Base-by-base conservation (phyloP, 176 grass and related monocot species). In the Cocos nucifera region DNA sequence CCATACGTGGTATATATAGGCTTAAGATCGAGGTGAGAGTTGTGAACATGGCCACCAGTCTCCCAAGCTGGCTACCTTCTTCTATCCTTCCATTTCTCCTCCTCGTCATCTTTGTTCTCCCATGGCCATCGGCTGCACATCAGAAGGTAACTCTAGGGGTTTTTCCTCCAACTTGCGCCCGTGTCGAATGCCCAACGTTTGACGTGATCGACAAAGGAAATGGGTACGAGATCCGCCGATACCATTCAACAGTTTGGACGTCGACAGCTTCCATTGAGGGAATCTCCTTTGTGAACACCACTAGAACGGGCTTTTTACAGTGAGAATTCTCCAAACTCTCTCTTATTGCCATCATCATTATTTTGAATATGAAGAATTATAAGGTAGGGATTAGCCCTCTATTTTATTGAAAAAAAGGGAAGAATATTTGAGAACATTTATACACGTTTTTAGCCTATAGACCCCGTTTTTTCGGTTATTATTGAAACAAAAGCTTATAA, bases 121-220 rank as follows among this genome's bases (percentile, higher is more conserved):
- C 61, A 48, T 19, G 67, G 1, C 29, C 75, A 39, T 39, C 35
- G 35, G 9, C 35, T 39, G 35, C 35, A 10, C 10, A 39, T 39
- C 35, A 12, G 35, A 39, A 39, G 5, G 30, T 19, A 15, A 24
- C 53, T 21, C 51, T 39, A 3, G 65, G 65, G 15, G 59, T 64
- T 26, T 71, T 78, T 23, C 73, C 87, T 67, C 92, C 92, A 58
- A 22, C 92, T 48, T 97, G 92, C 73, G 84, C 82, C 69, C 92
- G 87, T 69, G 91, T 97, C 78, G 92, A 97, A 78, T 97, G 92
- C 81, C 92, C 92, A 17, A 65, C 67, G 62, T 97, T 91, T 75
- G 84, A 82, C 16, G 83, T 90, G 69, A 75, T 96, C 61, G 92
- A 96, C 76, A 53, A 66, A 63, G 87, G 86, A 52, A 90, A 90